Evolutionary conservation across 139 green algal species (phyloP).

Genomic region (Diplosphaera chodatii): DNA sequence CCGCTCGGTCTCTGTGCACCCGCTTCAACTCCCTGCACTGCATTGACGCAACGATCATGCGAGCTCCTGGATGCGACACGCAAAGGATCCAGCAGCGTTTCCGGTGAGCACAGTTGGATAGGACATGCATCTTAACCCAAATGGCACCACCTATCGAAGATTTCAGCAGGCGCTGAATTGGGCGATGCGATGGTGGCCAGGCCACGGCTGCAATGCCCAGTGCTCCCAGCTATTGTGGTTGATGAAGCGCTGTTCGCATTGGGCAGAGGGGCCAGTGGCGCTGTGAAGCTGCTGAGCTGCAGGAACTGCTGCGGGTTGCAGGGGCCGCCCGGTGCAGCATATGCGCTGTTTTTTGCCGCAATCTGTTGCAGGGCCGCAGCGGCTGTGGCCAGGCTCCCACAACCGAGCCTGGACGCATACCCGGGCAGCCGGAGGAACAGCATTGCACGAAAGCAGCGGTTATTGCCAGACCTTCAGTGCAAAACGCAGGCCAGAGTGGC

Average conservation of each 20-base stretch:
- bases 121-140: no score
- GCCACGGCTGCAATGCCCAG: no score
- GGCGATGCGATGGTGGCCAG: background rate
- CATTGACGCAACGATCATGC: no score
- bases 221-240: background rate
- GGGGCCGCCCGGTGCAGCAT: no score
- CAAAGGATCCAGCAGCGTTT: no score
- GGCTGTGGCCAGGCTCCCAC: background rate
- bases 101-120: no score
- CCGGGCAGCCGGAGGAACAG: background rate
- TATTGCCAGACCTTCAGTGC: no score
- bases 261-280: no score
- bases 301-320: background rate
- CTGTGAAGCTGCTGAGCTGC: background rate
- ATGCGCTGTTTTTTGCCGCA: background rate
- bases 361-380: background rate
- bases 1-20: constrained; percentile 57
- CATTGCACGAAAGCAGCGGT: background rate
- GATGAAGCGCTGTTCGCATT: no score
- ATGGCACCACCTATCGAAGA: constrained; percentile 20
- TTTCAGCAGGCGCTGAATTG: background rate
- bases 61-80: no score
- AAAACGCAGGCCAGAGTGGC: no score
- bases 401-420: background rate
- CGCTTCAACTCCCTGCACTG: constrained; percentile 50